phyloP scores from a whole-genome alignment of 192 early-diverging fungal genomes.

The Coemansia sp. region DNA sequence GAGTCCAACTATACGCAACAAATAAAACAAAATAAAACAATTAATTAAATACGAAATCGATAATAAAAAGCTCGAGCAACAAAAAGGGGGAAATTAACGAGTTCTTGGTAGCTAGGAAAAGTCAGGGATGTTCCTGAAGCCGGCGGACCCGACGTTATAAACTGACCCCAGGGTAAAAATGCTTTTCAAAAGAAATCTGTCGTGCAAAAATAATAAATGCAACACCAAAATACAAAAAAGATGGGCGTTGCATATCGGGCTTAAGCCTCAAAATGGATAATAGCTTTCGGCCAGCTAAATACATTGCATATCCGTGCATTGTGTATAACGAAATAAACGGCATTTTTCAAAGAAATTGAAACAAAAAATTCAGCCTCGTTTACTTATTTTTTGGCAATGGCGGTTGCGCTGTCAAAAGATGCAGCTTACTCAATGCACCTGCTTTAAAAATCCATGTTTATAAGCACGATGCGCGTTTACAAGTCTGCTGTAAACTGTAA shows the following conservation, averaged over 20 bases:
- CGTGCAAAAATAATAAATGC: neutral
- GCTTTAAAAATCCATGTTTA: neutral
- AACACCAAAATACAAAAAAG: slow-evolving; percentile 4
- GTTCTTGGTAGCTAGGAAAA: slow-evolving; percentile 1
- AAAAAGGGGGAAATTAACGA: neutral
- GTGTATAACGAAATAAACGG: neutral
- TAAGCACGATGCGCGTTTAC: no score
- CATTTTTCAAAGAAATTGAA: neutral
- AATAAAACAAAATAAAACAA: slow-evolving; percentile 8
- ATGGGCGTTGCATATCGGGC: slow-evolving; percentile 6
- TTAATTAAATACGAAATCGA: neutral
- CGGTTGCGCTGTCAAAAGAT: neutral
- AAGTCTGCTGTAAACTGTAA: no score
- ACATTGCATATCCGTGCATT: neutral
- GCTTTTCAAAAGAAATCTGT: neutral
- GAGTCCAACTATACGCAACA: neutral
- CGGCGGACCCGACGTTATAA: slow-evolving; percentile 3
- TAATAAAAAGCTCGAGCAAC: neutral
- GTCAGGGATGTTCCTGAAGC: neutral
- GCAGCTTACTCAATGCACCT: neutral
- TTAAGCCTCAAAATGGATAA: slow-evolving; percentile 1
- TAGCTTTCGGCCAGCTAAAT: neutral
- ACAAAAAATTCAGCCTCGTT: neutral
- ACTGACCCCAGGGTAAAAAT: slow-evolving; percentile 1
- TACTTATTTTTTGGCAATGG: neutral